These are phyloP conservation scores for Penicillium sp. DNA, from an alignment of 2,329 filamentous ascomycete species.

Conservation along the genomic window DNA sequence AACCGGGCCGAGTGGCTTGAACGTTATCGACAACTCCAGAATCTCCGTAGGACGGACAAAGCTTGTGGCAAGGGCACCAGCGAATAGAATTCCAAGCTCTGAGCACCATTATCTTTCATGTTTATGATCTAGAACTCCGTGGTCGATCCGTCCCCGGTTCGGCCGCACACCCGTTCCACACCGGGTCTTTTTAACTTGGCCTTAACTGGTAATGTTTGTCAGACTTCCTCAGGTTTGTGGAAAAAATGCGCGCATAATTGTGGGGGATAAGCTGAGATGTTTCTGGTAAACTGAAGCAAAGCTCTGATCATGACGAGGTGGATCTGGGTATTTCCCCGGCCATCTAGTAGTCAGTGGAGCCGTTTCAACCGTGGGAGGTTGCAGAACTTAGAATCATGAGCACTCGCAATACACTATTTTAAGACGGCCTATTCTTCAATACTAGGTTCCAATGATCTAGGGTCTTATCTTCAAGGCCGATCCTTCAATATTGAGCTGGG, in stretches of 20 bases:
- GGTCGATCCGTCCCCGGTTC: constrained; percentile 9
- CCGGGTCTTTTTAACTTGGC: constrained; percentile 8
- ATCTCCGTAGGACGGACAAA: background rate
- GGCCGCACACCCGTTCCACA: constrained; percentile 7
- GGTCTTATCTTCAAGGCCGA: background rate
- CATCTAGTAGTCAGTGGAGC: background rate
- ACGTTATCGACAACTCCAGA: constrained; percentile 9
- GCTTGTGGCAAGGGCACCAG: constrained; percentile 3
- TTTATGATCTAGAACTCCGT: constrained; percentile 6
- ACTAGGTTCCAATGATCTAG: background rate
- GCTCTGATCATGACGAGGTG: background rate
- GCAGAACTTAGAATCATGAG: background rate
- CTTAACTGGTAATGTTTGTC: constrained; percentile 1
- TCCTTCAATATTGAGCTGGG: background rate
- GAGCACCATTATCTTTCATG: background rate
- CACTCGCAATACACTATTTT: background rate
- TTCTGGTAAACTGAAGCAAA: background rate
- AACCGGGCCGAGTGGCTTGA: constrained; percentile 20
- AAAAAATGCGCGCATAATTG: background rate
- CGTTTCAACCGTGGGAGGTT: background rate
- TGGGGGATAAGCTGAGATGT: background rate
- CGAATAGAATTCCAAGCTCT: constrained; percentile 1
- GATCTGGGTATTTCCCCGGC: background rate
- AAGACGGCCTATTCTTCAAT: background rate
- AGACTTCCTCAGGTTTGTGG: background rate